Evolutionary conservation across 352 stramenopile genomes (phyloP).

Genomic region (Hyaloperonospora brassicae): DNA sequence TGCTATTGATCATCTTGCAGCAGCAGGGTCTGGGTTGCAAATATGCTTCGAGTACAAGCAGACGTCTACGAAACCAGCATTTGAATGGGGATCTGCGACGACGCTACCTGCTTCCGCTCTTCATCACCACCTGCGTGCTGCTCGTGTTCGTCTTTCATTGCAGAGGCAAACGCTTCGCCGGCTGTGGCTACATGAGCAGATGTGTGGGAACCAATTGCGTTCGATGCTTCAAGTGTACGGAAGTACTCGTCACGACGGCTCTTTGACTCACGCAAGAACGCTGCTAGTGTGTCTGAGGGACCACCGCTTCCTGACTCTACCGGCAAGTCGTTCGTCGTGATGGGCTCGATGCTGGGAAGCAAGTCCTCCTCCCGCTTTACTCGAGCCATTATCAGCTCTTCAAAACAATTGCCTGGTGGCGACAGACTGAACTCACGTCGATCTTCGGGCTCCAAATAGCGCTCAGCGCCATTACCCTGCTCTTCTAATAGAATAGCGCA

Average conservation of each 20-base stretch:
- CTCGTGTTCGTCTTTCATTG: constrained; percentile 6
- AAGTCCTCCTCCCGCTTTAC: constrained; percentile 35
- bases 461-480: constrained; percentile 10
- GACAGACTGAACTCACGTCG: constrained; percentile 61
- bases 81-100: constrained; percentile 50
- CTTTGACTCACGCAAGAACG: constrained; percentile 31
- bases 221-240: constrained; percentile 23
- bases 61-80: constrained; percentile 58
- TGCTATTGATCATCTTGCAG: no score
- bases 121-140: constrained; percentile 8
- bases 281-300: constrained; percentile 16
- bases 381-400: constrained; percentile 33
- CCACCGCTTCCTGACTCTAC: constrained; percentile 4
- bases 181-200: not conserved
- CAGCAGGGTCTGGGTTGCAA: constrained; percentile 3
- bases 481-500: constrained; percentile 32
- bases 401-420: constrained; percentile 46
- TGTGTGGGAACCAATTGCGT: constrained; percentile 14
- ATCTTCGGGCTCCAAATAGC: constrained; percentile 47
- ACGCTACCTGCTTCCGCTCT: constrained; percentile 17
- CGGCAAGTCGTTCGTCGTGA: constrained; percentile 1
- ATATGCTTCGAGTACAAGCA: constrained; percentile 5
- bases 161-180: constrained; percentile 7
- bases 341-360: constrained; percentile 19
- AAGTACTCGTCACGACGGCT: constrained; percentile 41